A percentile compares a stretch with the other conserved stretches of the same genome.
Conservation (phyloP, 1,139 yeast species). For the Geotrichum macrosporum region DNA sequence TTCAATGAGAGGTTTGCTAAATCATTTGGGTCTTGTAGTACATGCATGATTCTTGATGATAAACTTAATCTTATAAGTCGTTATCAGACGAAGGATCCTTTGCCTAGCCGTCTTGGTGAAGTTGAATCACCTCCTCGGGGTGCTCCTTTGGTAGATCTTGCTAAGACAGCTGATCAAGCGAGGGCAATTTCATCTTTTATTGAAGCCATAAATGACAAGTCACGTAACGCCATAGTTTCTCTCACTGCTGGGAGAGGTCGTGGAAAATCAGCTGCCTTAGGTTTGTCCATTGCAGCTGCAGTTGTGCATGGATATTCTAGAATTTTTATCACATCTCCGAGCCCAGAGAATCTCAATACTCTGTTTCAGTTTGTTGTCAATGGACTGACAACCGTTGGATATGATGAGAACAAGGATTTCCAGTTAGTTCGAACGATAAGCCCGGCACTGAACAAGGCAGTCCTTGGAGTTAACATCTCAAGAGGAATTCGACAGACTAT, state of each 20-base stretch:
- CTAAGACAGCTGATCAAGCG: slow-evolving; percentile 92
- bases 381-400: slow-evolving; percentile 93
- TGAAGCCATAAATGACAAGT: slow-evolving; percentile 89
- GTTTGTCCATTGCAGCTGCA: slow-evolving; percentile 94
- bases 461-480: slow-evolving; percentile 91
- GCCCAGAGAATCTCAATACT: slow-evolving; percentile 94
- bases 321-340: slow-evolving; percentile 93
- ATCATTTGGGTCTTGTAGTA: slow-evolving; percentile 76
- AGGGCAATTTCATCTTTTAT: slow-evolving; percentile 88
- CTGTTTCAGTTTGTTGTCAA: slow-evolving; percentile 88
- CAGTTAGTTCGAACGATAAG: slow-evolving; percentile 94
- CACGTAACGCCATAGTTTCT: slow-evolving; percentile 80
- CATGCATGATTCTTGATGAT: slow-evolving; percentile 91
- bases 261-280: slow-evolving; percentile 97
- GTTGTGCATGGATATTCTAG: slow-evolving; percentile 95
- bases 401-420: slow-evolving; percentile 88
- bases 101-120: no score
- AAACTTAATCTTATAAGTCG: no score
- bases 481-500: slow-evolving; percentile 94
- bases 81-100: no score
- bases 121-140: no score
- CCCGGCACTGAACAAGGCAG: slow-evolving; percentile 88
- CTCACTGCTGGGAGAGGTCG: slow-evolving; percentile 98
- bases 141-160: slow-evolving; percentile 71
- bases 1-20: slow-evolving; percentile 91